Conservation (phyloP, 768 basidiomycete species). For the Agrocybe pediades region DNA sequence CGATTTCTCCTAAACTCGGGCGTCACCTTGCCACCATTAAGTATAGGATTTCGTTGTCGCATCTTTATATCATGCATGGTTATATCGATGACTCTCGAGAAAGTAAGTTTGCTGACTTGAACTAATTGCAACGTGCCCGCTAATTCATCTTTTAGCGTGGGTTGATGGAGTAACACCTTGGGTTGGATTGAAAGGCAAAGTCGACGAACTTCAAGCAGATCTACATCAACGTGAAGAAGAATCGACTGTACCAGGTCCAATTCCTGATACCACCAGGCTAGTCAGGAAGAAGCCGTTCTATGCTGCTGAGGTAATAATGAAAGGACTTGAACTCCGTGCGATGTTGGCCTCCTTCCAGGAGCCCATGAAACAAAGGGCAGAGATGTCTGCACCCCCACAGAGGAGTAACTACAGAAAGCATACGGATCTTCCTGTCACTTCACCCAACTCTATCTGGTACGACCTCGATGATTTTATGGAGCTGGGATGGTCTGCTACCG, state of each 20-base stretch:
- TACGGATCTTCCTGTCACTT: slow-evolving; percentile 42
- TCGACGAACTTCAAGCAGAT: slow-evolving; percentile 83
- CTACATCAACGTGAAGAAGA: slow-evolving; percentile 93
- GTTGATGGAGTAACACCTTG: slow-evolving; percentile 73
- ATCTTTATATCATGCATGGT: slow-evolving; percentile 81
- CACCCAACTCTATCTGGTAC: slow-evolving; percentile 64
- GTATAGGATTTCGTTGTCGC: slow-evolving; percentile 78
- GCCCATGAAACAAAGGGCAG: slow-evolving; percentile 61
- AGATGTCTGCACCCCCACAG: slow-evolving; percentile 46
- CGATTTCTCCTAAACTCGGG: slow-evolving; percentile 83
- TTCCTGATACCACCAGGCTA: slow-evolving; percentile 58
- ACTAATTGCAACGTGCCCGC: slow-evolving; percentile 3
- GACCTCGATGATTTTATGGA: slow-evolving; percentile 85
- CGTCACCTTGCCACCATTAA: slow-evolving; percentile 90
- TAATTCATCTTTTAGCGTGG: slow-evolving; percentile 55
- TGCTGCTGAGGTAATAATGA: slow-evolving; percentile 81
- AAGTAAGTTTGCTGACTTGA: slow-evolving; percentile 32
- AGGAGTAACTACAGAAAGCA: slow-evolving; percentile 51
- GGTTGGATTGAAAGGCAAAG: slow-evolving; percentile 83
- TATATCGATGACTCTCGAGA: slow-evolving; percentile 82
- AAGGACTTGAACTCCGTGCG: slow-evolving; percentile 74
- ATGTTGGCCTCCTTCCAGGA: slow-evolving; percentile 79
- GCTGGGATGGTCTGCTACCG: slow-evolving; percentile 60
- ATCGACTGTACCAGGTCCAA: slow-evolving; percentile 55
- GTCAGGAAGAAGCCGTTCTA: slow-evolving; percentile 83